Percentiles rank a stretch among this genome's conserved stretches.
Conservation (phyloP, 2,329 filamentous ascomycete species). For the Pseudopithomyces chartarum region DNA sequence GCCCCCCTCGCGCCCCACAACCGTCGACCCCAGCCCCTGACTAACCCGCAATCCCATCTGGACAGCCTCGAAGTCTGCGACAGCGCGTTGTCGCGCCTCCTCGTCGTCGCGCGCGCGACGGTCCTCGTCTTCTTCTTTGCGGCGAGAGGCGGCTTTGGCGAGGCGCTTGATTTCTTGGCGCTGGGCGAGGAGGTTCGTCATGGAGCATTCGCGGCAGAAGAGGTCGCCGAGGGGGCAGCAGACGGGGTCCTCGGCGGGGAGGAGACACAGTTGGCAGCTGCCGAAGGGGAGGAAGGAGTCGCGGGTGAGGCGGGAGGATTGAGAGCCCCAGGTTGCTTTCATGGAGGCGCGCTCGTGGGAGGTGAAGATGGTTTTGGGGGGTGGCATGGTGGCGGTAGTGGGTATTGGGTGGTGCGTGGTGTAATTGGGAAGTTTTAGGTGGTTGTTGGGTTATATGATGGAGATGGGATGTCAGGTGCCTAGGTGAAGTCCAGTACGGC, state of each 20-base stretch:
- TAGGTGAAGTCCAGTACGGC: not conserved
- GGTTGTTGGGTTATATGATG: too few species aligned
- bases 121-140: constrained; percentile 66
- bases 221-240: constrained; percentile 80
- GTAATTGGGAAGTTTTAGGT: not conserved
- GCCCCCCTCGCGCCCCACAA: constrained; percentile 49
- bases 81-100: constrained; percentile 71
- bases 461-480: too few species aligned
- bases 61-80: constrained; percentile 82
- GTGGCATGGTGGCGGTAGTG: constrained; percentile 24
- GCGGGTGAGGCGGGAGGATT: constrained; percentile 80
- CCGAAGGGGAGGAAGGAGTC: constrained; percentile 93
- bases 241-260: constrained; percentile 79
- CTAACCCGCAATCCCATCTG: constrained; percentile 67
- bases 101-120: constrained; percentile 65
- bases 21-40: constrained; percentile 39
- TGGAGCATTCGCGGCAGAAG: constrained; percentile 93
- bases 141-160: constrained; percentile 68
- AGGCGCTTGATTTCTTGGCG: constrained; percentile 87
- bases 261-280: constrained; percentile 84
- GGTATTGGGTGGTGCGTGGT: not conserved
- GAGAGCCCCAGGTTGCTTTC: constrained; percentile 79
- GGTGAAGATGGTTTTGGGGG: constrained; percentile 72
- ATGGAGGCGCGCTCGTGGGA: constrained; percentile 85
- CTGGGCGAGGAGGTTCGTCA: constrained; percentile 88